Conservation (phyloP, 352 stramenopile genomes). For the Phytophthora ramorum region DNA sequence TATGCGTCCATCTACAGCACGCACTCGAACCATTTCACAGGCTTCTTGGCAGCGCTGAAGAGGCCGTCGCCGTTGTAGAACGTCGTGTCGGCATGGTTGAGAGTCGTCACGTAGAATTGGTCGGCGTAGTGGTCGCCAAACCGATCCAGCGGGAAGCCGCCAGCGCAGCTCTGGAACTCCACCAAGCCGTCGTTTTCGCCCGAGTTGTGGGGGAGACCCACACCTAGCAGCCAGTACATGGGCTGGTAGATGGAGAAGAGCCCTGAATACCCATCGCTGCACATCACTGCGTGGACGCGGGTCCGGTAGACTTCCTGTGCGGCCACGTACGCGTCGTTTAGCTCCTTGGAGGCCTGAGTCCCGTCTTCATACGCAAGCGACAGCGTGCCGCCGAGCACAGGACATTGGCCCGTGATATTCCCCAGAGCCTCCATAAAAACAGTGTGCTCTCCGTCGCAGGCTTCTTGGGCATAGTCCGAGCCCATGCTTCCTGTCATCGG, state of each 20-base stretch:
- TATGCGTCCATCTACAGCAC: slow-evolving; percentile 42
- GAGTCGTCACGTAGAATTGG: slow-evolving; percentile 60
- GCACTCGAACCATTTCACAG: slow-evolving; percentile 79
- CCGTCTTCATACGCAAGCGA: slow-evolving; percentile 54
- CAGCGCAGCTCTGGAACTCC: slow-evolving; percentile 66
- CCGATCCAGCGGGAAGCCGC: slow-evolving; percentile 35
- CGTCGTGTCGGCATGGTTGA: slow-evolving; percentile 75
- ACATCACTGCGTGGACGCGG: slow-evolving; percentile 47
- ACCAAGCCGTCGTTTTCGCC: slow-evolving; percentile 50
- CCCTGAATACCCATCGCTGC: slow-evolving; percentile 45
- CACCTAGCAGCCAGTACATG: slow-evolving; percentile 37
- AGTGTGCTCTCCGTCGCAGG: slow-evolving; percentile 38
- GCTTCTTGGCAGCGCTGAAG: slow-evolving; percentile 56
- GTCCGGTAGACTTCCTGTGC: slow-evolving; percentile 40
- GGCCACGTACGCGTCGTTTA: slow-evolving; percentile 38
- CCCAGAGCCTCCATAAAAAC: slow-evolving; percentile 38
- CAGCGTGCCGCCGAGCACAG: slow-evolving; percentile 26
- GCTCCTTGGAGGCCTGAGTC: slow-evolving; percentile 13
- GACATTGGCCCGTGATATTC: slow-evolving; percentile 46
- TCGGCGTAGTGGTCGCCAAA: slow-evolving; percentile 51
- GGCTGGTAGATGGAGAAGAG: slow-evolving; percentile 46
- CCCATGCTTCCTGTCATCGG: slow-evolving; percentile 59
- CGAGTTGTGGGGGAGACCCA: slow-evolving; percentile 45
- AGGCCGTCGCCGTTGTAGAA: slow-evolving; percentile 68
- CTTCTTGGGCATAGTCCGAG: slow-evolving; percentile 48